phyloP scores from a whole-genome alignment of 2,329 filamentous ascomycete species.

The Epichloe elymi region DNA sequence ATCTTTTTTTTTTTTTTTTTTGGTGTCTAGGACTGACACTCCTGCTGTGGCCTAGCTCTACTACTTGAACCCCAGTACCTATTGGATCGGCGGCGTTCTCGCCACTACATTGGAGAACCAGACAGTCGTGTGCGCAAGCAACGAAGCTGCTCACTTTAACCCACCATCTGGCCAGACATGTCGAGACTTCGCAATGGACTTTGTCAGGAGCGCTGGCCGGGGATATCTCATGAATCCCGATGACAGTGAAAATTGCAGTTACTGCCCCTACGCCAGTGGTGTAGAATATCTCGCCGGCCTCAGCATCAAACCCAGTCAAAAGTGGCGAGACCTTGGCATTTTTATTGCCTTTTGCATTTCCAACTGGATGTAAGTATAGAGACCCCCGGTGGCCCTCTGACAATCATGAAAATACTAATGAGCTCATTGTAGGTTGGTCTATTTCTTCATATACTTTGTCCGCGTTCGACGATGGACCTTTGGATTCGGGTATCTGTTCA shows the following conservation, averaged over 20 bases:
- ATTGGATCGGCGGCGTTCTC: slow-evolving; percentile 6
- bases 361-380: slow-evolving; percentile 40
- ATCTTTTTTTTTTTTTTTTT: too few species aligned
- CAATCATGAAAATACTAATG: neutral
- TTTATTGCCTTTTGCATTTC: slow-evolving; percentile 58
- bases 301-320: slow-evolving; percentile 38
- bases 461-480: slow-evolving; percentile 59
- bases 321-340: slow-evolving; percentile 60
- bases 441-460: slow-evolving; percentile 66
- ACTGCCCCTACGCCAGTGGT: slow-evolving; percentile 47
- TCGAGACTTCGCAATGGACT: slow-evolving; percentile 46
- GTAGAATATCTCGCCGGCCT: slow-evolving; percentile 51
- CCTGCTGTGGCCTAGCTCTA: neutral
- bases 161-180: slow-evolving; percentile 54
- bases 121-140: slow-evolving; percentile 27
- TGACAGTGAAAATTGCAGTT: slow-evolving; percentile 48
- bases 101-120: slow-evolving; percentile 7
- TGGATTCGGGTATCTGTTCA: slow-evolving; percentile 47
- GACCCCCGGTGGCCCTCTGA: neutral
- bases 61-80: slow-evolving; percentile 6
- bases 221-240: slow-evolving; percentile 53
- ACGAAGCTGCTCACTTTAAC: slow-evolving; percentile 33
- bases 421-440: slow-evolving; percentile 35
- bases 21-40: too few species aligned
- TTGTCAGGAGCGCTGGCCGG: slow-evolving; percentile 29